Base-by-base conservation (phyloP, 2,329 filamentous ascomycete genomes). In the Eutypella sp. region DNA sequence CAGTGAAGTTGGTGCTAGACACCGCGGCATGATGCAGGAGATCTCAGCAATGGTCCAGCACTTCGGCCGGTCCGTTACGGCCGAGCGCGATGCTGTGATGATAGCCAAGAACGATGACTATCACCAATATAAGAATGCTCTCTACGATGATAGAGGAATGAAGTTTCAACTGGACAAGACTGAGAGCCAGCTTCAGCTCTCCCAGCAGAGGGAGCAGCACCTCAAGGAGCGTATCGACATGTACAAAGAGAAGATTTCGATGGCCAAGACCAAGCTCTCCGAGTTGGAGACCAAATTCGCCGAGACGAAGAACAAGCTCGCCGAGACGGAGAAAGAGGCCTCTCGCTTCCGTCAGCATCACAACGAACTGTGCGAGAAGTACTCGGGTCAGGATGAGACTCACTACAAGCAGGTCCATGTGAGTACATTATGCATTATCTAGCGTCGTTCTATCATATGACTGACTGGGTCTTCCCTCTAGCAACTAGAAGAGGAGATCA, bases 401-500 rank as follows among this genome's bases (percentile, higher is more conserved):
- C 52, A 58, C 9, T 48, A 40, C 29, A 41, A 51, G n/a, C 44
- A 52, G 10, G 47, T 62, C 20, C 47, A 53, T 27, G 61, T 62
- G 56, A 50, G 58, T 50, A 6, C 36, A 11, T 15, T 29, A 20
- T 3, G 11, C 20, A 1, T 16, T 10, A 15, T 15, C 22, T 23
- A 8, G 13, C 18, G 16, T 39, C 20, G 31, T 16, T 31, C 10
- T 22, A 16, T 38, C 11, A 40, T 54, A 52, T 52, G 29, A 23
- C 24, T 7, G 9, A 8, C 10, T n/a, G n/a, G 29, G 41, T 39
- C 13, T 39, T 19, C 18, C 29, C 16, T 38, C 23, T 29, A 62
- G 61, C 40, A 40, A 11, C 53, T 62, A 2, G 49, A 60, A 42
- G 38, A 43, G 18, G 49, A 60, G 36, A 37, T 59, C 15, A 55